Base-by-base conservation (phyloP, 1,139 yeast species). In the Hansenula anomala region DNA sequence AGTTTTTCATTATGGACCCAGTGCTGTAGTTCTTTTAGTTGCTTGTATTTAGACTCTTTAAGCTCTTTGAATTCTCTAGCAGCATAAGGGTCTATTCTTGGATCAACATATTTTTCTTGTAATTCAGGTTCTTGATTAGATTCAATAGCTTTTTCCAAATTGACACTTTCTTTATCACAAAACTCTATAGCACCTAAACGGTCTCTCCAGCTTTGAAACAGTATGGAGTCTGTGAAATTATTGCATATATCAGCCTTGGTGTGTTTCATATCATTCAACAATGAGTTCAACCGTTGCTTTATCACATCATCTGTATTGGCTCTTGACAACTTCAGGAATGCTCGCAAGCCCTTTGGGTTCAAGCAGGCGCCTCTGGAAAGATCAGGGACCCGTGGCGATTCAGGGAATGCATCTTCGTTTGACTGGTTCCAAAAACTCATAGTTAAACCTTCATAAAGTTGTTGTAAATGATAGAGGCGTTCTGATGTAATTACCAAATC, bases 11-110 rank as follows among this genome's bases (percentile, higher is more conserved):
- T 71, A 14, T 54, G 46, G 13, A 63, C 56, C 62, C 71, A 66
- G 14, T 52, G 56, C 12, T 46, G 43, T 13, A 71, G 38, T 4
- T 48, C 46, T 15, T 52, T 49, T 30, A 62, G 57, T 16, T 59
- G 56, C 4, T 30, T 37, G 35, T 55, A 61, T 34, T 54, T 56
- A 7, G 45, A 37, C 14, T 59, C 59, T 19, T 55, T 52, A 18
- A 55, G 52, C 6, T 56, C 56, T 19, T 53, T 45, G 13, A 56
- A 35, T 35, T 69, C 72, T 37, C 66, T 60, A 11, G 61, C 58
- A 4, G 70, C 72, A 44, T 73, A 73, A 1, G 79, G 78, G 47
- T 73, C 75, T 6, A 69, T 45, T 24, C 73, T 52, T 4, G 60
- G 52, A 15, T 58, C 57, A 33, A 55, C 45, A 43, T 37, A 43